phyloP scores from a whole-genome alignment of 495 filamentous ascomycete species.

The Neurospora sp. region DNA sequence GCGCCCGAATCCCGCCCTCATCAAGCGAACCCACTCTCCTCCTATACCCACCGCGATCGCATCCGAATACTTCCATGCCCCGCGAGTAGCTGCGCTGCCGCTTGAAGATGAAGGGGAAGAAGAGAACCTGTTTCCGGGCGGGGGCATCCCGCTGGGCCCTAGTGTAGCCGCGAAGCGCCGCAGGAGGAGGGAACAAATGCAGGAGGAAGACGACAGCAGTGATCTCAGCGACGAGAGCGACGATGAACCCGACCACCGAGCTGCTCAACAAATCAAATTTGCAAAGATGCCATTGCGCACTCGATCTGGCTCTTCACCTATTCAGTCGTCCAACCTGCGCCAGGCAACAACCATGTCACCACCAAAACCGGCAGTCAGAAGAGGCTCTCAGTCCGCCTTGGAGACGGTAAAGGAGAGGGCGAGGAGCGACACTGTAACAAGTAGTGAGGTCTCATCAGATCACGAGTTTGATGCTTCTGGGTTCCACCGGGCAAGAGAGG shows the following conservation, averaged over 20 bases:
- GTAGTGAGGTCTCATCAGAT: slow-evolving; percentile 86
- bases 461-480: slow-evolving; percentile 67
- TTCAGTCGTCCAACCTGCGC: slow-evolving; percentile 48
- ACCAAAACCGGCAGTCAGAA: slow-evolving; percentile 30
- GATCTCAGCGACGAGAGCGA: slow-evolving; percentile 95
- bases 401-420: slow-evolving; percentile 65
- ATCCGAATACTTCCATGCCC: slow-evolving; percentile 87
- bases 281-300: slow-evolving; percentile 85
- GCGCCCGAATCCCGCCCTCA: slow-evolving; percentile 62
- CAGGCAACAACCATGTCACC: slow-evolving; percentile 28
- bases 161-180: slow-evolving; percentile 46
- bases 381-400: slow-evolving; percentile 68
- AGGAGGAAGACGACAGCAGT: slow-evolving; percentile 95
- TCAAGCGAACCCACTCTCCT: slow-evolving; percentile 89
- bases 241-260: slow-evolving; percentile 64
- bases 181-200: slow-evolving; percentile 63
- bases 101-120: slow-evolving; percentile 74
- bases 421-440: slow-evolving; percentile 77
- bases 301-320: slow-evolving; percentile 80
- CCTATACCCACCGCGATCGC: slow-evolving; percentile 86
- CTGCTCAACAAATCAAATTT: slow-evolving; percentile 80
- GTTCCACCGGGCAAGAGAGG: slow-evolving; percentile 50
- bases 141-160: slow-evolving; percentile 65
- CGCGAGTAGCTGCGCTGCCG: slow-evolving; percentile 37
- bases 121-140: slow-evolving; percentile 66